A percentile compares a stretch with the other conserved stretches of the same genome.
Conservation (phyloP, 371 early-diverging fungal species). For the Fennellomyces sp. region DNA sequence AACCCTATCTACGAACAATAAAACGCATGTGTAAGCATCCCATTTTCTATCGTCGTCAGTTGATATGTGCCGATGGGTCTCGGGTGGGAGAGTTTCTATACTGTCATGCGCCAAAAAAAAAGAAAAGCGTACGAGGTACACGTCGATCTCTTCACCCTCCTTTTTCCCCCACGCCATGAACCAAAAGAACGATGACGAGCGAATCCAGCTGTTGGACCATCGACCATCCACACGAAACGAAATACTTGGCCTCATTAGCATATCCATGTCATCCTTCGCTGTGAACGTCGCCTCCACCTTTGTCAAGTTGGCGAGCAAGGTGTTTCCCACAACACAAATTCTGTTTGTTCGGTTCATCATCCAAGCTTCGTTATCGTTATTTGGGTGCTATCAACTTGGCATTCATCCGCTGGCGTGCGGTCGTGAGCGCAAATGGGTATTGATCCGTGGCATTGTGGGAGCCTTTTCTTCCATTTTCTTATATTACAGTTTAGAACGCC, state of each 20-base stretch:
- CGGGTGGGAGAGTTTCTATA: no score
- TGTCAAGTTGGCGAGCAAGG: background rate
- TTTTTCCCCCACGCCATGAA: background rate
- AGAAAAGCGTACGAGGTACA: no score
- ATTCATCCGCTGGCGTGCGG: slow-evolving; percentile 59
- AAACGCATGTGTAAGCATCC: no score
- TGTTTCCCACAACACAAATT: background rate
- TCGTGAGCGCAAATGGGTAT: slow-evolving; percentile 54
- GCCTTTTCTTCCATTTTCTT: slow-evolving; percentile 67
- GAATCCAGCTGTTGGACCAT: no score
- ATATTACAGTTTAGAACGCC: slow-evolving; percentile 66
- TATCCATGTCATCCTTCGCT: background rate
- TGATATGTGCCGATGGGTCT: no score
- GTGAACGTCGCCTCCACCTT: background rate
- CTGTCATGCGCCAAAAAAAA: no score
- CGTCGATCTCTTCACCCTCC: no score
- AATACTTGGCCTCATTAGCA: background rate
- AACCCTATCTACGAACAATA: no score
- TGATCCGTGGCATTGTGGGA: slow-evolving; percentile 66
- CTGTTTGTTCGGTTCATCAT: background rate
- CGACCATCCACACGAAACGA: background rate
- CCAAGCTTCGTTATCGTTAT: background rate
- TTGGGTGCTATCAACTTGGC: slow-evolving; percentile 45
- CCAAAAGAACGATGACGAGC: background rate
- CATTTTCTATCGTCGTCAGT: no score